These are phyloP conservation scores for Clitoria ternatea DNA, from an alignment of 306 rosid species.

Conservation along the genomic window DNA sequence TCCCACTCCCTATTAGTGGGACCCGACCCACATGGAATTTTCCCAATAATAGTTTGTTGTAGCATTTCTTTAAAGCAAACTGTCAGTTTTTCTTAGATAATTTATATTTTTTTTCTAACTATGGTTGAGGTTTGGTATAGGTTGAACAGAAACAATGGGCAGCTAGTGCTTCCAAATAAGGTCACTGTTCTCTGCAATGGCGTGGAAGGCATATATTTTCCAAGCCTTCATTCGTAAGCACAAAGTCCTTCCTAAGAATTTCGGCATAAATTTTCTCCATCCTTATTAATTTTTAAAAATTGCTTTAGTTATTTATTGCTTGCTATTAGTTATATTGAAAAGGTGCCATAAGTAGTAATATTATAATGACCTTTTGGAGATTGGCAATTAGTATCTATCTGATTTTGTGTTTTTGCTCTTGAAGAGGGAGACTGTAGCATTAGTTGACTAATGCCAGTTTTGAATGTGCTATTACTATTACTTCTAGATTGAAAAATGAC, in stretches of 20 bases:
- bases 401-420: background rate
- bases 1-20: background rate
- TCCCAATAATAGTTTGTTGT: background rate
- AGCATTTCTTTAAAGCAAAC: background rate
- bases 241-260: slow-evolving; percentile 18
- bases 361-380: slow-evolving; percentile 7
- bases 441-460: background rate
- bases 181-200: slow-evolving; percentile 93
- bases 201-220: slow-evolving; percentile 91
- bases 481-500: slow-evolving; percentile 3
- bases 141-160: slow-evolving; percentile 52
- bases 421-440: background rate
- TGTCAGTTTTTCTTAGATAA: background rate
- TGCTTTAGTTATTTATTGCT: background rate
- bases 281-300: background rate
- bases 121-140: slow-evolving; percentile 40
- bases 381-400: slow-evolving; percentile 4
- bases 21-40: background rate
- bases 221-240: slow-evolving; percentile 97
- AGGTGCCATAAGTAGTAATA: background rate
- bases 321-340: background rate
- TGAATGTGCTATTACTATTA: slow-evolving; percentile 18
- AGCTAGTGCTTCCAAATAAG: slow-evolving; percentile 62
- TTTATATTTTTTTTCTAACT: slow-evolving; percentile 29
- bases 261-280: background rate